Conservation (phyloP, 495 filamentous ascomycete genomes). For the Platismatia glauca region DNA sequence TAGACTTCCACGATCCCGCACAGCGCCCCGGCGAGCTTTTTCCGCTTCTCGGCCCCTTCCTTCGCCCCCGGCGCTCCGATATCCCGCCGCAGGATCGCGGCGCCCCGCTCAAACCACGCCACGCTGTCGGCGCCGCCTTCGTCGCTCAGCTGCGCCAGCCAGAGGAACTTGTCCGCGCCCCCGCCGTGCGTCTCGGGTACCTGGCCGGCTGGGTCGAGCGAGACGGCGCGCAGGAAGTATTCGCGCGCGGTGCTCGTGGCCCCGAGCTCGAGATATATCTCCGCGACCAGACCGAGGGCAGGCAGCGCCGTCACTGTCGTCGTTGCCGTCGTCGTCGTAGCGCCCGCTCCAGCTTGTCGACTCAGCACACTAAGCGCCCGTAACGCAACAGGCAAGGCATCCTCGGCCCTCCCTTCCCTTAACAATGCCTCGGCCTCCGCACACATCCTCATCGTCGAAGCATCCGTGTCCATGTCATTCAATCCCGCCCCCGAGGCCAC, state of each 20-base stretch:
- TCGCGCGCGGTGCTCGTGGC: conserved; percentile 60
- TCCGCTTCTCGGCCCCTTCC: conserved; percentile 53
- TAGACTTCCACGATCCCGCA: conserved; percentile 90
- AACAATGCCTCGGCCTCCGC: neutral
- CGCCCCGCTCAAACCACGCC: conserved; percentile 78
- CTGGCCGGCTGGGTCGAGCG: conserved; percentile 62
- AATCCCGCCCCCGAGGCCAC: too few species aligned
- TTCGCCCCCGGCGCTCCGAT: conserved; percentile 44
- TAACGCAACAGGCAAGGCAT: neutral
- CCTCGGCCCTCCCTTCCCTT: neutral
- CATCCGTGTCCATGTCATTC: too few species aligned
- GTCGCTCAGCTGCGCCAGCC: conserved; percentile 86
- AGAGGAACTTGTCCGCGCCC: conserved; percentile 90
- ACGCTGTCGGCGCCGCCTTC: conserved; percentile 79
- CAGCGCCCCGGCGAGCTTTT: conserved; percentile 72
- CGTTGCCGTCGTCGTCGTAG: conserved; percentile 7
- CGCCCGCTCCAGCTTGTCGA: conserved; percentile 2
- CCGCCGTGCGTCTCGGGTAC: conserved; percentile 55
- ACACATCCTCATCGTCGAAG: neutral
- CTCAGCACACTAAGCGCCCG: neutral
- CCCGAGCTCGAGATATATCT: conserved; percentile 78
- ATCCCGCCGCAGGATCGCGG: conserved; percentile 54
- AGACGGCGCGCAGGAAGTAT: conserved; percentile 60
- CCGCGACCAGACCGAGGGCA: conserved; percentile 69
- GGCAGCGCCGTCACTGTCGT: conserved; percentile 37